A percentile compares a stretch with the other conserved stretches of the same genome.
Conservation (phyloP, 345 rosid species). For the Pelargonium nanum region DNA sequence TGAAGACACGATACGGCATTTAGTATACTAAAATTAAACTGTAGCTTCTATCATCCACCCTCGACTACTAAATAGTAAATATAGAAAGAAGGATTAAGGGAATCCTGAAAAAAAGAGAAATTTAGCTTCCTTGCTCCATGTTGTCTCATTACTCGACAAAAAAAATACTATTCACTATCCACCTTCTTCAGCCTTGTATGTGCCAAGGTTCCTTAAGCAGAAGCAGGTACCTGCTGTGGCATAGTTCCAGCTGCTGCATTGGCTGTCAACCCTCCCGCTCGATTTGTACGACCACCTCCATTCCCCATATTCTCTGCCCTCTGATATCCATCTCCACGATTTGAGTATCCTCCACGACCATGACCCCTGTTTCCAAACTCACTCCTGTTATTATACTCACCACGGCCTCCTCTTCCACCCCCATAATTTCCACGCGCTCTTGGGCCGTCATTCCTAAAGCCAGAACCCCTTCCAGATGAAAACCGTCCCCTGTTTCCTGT, state of each 20-base stretch:
- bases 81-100: too few relatives aligned
- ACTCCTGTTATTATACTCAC: constrained; percentile 26
- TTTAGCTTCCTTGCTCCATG: too few relatives aligned
- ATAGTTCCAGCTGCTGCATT: constrained; percentile 25
- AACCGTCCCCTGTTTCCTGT: constrained; percentile 69
- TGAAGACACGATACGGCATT: too few relatives aligned
- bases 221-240: constrained; percentile 40
- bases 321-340: constrained; percentile 54
- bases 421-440: constrained; percentile 69
- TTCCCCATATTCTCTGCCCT: constrained; percentile 32
- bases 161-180: too few relatives aligned
- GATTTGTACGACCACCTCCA: constrained; percentile 39
- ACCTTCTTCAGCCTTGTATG: too few relatives aligned
- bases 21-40: too few relatives aligned
- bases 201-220: constrained; percentile 51
- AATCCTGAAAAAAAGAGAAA: too few relatives aligned
- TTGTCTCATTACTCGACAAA: too few relatives aligned
- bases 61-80: too few relatives aligned
- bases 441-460: constrained; percentile 60
- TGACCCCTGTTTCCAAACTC: constrained; percentile 62
- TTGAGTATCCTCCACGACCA: constrained; percentile 51
- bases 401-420: constrained; percentile 42
- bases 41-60: too few relatives aligned
- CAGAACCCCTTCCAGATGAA: constrained; percentile 43
- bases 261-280: constrained; percentile 23